Percentiles rank a stretch among this genome's conserved stretches.
These are phyloP conservation scores for Colletotrichum camelliae DNA, from an alignment of 2,329 filamentous ascomycete species.

Conservation along the genomic window DNA sequence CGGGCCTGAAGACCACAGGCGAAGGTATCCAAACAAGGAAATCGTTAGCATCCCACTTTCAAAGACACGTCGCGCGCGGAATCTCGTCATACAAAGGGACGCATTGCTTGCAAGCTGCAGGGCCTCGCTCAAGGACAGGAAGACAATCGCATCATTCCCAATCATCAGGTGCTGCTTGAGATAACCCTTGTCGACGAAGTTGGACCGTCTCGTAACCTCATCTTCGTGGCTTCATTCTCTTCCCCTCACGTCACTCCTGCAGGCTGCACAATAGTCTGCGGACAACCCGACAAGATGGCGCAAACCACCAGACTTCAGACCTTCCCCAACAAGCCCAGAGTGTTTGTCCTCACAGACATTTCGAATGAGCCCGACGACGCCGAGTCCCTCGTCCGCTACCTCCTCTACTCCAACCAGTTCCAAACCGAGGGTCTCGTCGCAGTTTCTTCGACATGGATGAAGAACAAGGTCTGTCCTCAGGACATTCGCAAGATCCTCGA, in stretches of 20 bases:
- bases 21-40: neutral
- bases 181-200: neutral
- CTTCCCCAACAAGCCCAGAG: slow-evolving; percentile 32
- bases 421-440: slow-evolving; percentile 48
- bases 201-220: neutral
- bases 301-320: neutral
- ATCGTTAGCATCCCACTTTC: neutral
- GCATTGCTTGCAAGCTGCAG: neutral
- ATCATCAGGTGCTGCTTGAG: neutral
- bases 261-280: neutral
- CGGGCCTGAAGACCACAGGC: neutral
- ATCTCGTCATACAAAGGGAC: neutral
- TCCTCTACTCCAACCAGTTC: slow-evolving; percentile 53
- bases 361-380: slow-evolving; percentile 52
- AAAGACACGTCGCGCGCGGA: neutral
- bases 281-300: neutral
- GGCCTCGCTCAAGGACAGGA: neutral
- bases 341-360: slow-evolving; percentile 49
- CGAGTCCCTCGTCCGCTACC: slow-evolving; percentile 47
- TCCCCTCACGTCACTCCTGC: neutral
- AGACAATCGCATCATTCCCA: neutral
- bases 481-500: slow-evolving; percentile 49
- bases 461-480: slow-evolving; percentile 41
- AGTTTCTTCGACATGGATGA: slow-evolving; percentile 52
- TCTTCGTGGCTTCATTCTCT: neutral